Evolutionary conservation across 2,329 filamentous ascomycete species (phyloP).

Genomic region (Ascochyta viciae-villosae): DNA sequence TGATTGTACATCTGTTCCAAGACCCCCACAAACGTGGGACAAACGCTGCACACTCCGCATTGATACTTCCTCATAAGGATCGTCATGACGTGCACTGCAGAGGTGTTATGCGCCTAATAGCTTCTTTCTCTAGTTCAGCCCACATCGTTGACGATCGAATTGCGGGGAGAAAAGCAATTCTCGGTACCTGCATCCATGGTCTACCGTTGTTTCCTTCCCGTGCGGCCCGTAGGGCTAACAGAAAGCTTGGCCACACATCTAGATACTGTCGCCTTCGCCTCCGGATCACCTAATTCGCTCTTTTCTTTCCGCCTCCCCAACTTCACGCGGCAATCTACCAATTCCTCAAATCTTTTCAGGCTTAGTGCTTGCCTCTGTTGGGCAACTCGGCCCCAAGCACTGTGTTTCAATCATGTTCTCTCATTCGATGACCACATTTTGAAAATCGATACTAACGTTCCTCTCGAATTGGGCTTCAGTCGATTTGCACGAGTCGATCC

Average conservation of each 20-base stretch:
- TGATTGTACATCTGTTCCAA: not conserved
- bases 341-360: not conserved
- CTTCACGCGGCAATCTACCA: not conserved
- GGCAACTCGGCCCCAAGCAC: not conserved
- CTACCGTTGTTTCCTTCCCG: conserved; percentile 7
- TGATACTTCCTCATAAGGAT: too few relatives aligned
- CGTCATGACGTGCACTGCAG: too few relatives aligned
- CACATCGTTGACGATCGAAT: not conserved
- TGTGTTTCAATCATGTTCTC: too few relatives aligned
- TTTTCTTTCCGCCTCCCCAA: not conserved
- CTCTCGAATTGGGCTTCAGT: not conserved
- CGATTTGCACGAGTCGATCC: not conserved
- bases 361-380: not conserved
- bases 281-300: not conserved
- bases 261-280: not conserved
- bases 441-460: not conserved
- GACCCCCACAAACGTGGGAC: too few relatives aligned
- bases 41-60: too few relatives aligned
- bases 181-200: conserved; percentile 5
- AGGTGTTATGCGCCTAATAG: too few relatives aligned
- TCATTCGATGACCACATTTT: conserved; percentile 2
- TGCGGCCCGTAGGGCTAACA: conserved; percentile 4
- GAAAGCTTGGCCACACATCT: conserved; percentile 1
- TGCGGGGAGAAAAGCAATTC: not conserved
- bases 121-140: not conserved